Conservation (phyloP, 352 stramenopile species). For the Pythium vanterpoolii region DNA sequence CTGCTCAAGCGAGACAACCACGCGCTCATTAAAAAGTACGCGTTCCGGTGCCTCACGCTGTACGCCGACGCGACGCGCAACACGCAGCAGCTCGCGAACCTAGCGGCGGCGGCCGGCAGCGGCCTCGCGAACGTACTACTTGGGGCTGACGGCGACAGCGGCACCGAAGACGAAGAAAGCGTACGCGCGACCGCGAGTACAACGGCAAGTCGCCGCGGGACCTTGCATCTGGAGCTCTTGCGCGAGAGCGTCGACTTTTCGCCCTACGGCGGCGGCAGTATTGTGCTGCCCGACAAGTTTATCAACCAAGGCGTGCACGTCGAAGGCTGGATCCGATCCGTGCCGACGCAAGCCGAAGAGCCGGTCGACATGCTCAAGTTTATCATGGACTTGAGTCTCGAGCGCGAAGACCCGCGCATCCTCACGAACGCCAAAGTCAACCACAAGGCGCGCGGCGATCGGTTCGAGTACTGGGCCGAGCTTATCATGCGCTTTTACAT, state of each 20-base stretch:
- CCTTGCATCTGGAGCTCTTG: slow-evolving; percentile 72
- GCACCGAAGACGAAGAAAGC: slow-evolving; percentile 39
- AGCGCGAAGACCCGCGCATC: slow-evolving; percentile 56
- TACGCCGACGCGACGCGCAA: slow-evolving; percentile 78
- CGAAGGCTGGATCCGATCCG: slow-evolving; percentile 79
- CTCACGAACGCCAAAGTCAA: slow-evolving; percentile 41
- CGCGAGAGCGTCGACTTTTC: slow-evolving; percentile 85
- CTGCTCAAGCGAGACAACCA: slow-evolving; percentile 85
- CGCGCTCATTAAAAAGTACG: slow-evolving; percentile 88
- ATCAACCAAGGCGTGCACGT: slow-evolving; percentile 83
- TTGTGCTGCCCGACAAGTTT: slow-evolving; percentile 75
- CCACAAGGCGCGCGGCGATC: slow-evolving; percentile 46
- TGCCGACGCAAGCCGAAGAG: slow-evolving; percentile 79
- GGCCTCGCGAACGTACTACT: slow-evolving; percentile 28
- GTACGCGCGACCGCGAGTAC: slow-evolving; percentile 36
- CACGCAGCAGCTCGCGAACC: slow-evolving; percentile 52
- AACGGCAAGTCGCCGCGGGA: slow-evolving; percentile 42
- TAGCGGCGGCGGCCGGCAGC: slow-evolving; percentile 12
- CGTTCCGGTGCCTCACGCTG: slow-evolving; percentile 79
- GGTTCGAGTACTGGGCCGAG: slow-evolving; percentile 84
- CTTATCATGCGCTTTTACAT: slow-evolving; percentile 91
- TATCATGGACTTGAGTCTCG: slow-evolving; percentile 85
- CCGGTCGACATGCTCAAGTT: slow-evolving; percentile 90
- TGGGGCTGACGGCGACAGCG: slow-evolving; percentile 40
- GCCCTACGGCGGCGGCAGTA: slow-evolving; percentile 78